Base-by-base conservation (phyloP, 768 basidiomycete genomes). In the Butyriboletus loyo region DNA sequence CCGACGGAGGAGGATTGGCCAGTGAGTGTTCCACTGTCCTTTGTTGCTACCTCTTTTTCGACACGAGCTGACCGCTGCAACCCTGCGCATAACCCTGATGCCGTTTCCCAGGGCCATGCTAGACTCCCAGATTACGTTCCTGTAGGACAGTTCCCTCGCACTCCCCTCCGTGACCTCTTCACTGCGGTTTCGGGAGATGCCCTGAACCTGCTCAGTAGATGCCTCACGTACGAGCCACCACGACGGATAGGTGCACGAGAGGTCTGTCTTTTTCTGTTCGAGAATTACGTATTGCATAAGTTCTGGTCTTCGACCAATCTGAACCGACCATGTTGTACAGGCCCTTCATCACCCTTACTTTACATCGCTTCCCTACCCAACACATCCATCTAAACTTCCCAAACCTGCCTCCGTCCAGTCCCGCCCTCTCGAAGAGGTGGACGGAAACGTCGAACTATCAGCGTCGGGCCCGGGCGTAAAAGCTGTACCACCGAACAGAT, bases 1-100 rank as follows among this genome's bases (percentile, higher is more conserved):
- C 97, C 97, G 1, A 89, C 92, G 0, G 97, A 98, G 66, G 87
- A 92, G 46, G 96, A 98, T 22, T 99, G 97, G 97, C 96, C 95
- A 2, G 93, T 93, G 72, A 52, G 84, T 73, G 17, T 36, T 30
- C 46, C 11, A 1, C n/a, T 7, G 27, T 19, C 32, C 19, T 25
- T 19, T 36, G n/a, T n/a, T 27, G 13, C n/a, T 8, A 19, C 19
- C 31, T 37, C 19, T 19, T n/a, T 32, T 39, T 31, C n/a, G 35
- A 38, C 19, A 11, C 25, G 28, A 10, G 7, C 48, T 50, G 31
- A 55, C 41, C 9, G 11, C 28, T 14, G 13, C 19, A 27, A 39
- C 25, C 8, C 7, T n/a, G 13, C 28, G 19, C 36, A 19, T 24
- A 43, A 19, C 40, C 8, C 30, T 35, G 40, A n/a, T 35, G 14